Conservation (phyloP, 2,329 filamentous ascomycete genomes). For the Ambrosiella beaveri region DNA sequence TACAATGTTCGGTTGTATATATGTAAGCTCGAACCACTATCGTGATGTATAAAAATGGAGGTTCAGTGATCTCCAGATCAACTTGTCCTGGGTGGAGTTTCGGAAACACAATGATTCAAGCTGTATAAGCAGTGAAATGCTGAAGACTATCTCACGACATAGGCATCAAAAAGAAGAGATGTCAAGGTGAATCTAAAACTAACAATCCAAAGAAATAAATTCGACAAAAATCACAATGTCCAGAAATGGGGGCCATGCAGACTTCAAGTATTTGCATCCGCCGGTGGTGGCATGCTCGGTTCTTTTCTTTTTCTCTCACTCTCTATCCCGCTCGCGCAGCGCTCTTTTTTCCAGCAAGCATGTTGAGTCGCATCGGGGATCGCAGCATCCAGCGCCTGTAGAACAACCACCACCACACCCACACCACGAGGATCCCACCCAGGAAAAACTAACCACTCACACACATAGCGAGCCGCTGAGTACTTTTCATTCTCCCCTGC, state of each 20-base stretch:
- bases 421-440: not conserved
- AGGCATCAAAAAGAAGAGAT: not conserved
- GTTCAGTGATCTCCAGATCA: too few species aligned
- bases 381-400: constrained; percentile 1
- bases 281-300: not conserved
- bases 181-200: not conserved
- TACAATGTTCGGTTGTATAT: too few species aligned
- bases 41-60: too few species aligned
- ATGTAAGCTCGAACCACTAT: too few species aligned
- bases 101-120: too few species aligned
- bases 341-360: not conserved
- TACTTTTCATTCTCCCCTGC: not conserved
- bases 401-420: not conserved
- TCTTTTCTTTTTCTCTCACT: not conserved
- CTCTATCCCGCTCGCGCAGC: not conserved
- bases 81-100: too few species aligned
- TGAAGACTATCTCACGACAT: too few species aligned
- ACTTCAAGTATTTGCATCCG: constrained; percentile 1
- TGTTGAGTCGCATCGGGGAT: not conserved
- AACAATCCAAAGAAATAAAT: not conserved
- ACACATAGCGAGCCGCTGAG: not conserved
- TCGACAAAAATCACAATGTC: not conserved
- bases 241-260: constrained; percentile 9
- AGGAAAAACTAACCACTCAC: not conserved
- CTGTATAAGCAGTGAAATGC: too few species aligned